phyloP scores from a whole-genome alignment of 2,329 filamentous ascomycete species.

The Delphinella strobiligena region DNA sequence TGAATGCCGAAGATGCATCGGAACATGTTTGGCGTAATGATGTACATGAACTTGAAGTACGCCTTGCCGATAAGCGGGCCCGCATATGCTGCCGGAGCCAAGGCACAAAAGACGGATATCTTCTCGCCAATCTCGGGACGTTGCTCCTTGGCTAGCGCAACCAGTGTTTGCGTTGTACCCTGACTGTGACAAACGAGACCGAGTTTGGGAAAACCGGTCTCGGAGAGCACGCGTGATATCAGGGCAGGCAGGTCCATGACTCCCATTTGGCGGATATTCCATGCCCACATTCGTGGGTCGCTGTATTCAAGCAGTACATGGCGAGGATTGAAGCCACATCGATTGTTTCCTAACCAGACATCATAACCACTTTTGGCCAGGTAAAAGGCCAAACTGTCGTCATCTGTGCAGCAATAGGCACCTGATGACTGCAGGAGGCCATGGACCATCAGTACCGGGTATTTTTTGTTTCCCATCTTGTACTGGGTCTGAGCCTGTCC shows the following conservation, averaged over 20 bases:
- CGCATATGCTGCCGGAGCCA: constrained; percentile 83
- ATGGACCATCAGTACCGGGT: constrained; percentile 78
- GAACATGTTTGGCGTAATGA: constrained; percentile 66
- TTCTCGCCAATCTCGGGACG: constrained; percentile 71
- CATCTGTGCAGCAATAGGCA: constrained; percentile 82
- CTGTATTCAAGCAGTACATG: constrained; percentile 58
- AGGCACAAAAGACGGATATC: constrained; percentile 78
- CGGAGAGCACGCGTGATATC: constrained; percentile 62
- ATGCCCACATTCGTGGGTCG: constrained; percentile 91
- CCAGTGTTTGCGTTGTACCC: constrained; percentile 78
- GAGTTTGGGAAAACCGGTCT: constrained; percentile 74
- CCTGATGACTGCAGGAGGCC: constrained; percentile 80
- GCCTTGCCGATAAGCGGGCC: constrained; percentile 75
- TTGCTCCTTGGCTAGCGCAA: constrained; percentile 82
- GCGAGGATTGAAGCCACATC: constrained; percentile 71
- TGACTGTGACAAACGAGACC: constrained; percentile 81
- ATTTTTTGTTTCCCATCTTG: constrained; percentile 40
- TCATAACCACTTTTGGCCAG: constrained; percentile 87
- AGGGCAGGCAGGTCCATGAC: constrained; percentile 77
- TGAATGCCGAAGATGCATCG: constrained; percentile 80
- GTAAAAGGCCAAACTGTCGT: constrained; percentile 81
- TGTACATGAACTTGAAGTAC: constrained; percentile 84
- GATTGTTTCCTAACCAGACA: constrained; percentile 90
- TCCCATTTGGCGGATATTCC: constrained; percentile 93
- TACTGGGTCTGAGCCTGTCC: constrained; percentile 26